phyloP scores from a whole-genome alignment of 179 eudicot genomes.

The Nepenthes alata region DNA sequence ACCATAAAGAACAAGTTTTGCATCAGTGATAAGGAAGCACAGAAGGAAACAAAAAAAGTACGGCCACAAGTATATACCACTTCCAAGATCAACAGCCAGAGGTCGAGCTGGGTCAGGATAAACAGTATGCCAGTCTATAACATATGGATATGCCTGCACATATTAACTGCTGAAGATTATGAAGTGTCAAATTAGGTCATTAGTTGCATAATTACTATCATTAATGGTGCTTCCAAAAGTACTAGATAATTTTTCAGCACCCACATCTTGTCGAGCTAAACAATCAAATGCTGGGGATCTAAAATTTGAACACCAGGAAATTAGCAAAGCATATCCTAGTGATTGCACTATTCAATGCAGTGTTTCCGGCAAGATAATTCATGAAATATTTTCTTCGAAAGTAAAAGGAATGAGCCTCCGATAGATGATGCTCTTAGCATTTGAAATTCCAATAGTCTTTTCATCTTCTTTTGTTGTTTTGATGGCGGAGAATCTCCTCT shows the following conservation, averaged over 20 bases:
- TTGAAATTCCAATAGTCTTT: no score
- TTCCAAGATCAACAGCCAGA: conserved; percentile 75
- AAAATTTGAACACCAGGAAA: neutral
- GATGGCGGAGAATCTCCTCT: no score
- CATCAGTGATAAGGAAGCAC: no score
- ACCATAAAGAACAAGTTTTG: no score
- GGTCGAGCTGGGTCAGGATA: conserved; percentile 48
- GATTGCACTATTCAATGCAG: no score
- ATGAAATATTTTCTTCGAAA: no score
- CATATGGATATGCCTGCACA: conserved; percentile 74
- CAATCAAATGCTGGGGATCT: neutral
- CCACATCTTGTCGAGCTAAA: neutral
- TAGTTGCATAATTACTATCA: neutral
- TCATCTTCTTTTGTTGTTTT: no score
- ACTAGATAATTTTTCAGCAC: neutral
- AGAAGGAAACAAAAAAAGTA: neutral
- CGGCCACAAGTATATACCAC: conserved; percentile 37
- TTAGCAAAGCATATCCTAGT: neutral
- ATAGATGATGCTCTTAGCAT: no score
- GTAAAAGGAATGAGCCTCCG: no score
- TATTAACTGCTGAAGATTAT: conserved; percentile 9
- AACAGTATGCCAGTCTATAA: conserved; percentile 42
- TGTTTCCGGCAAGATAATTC: no score
- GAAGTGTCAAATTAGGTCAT: neutral
- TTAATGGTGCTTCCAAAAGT: neutral